These are phyloP conservation scores for Aspergillus neoniger DNA, from an alignment of 2,329 filamentous ascomycete genomes.

Conservation along the genomic window DNA sequence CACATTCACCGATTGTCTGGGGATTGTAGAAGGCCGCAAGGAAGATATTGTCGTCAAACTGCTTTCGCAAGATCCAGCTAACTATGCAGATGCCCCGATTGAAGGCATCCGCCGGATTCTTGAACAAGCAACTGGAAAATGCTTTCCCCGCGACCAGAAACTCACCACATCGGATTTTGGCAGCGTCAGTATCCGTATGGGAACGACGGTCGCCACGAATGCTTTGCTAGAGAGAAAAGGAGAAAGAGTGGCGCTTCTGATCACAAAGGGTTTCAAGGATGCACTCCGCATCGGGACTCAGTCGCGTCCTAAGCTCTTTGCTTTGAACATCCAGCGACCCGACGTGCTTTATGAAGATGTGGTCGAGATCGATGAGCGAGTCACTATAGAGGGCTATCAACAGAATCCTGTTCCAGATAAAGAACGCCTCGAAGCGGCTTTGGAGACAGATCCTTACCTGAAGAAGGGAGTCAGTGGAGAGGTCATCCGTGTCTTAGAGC, in stretches of 20 bases:
- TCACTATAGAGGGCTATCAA: slow-evolving; percentile 58
- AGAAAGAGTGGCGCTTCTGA: slow-evolving; percentile 80
- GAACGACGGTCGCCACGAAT: slow-evolving; percentile 90
- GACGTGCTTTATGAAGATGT: slow-evolving; percentile 83
- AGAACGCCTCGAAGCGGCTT: slow-evolving; percentile 68
- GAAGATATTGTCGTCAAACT: slow-evolving; percentile 43
- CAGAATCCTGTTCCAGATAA: slow-evolving; percentile 66
- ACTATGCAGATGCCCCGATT: slow-evolving; percentile 60
- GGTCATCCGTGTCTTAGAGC: slow-evolving; percentile 62
- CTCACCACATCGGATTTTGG: slow-evolving; percentile 29
- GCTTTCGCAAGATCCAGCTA: slow-evolving; percentile 42
- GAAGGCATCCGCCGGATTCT: slow-evolving; percentile 77
- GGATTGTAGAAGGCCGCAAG: slow-evolving; percentile 37
- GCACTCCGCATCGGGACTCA: slow-evolving; percentile 89
- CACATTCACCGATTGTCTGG: slow-evolving; percentile 44
- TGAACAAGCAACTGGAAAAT: slow-evolving; percentile 39
- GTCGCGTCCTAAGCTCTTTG: slow-evolving; percentile 85
- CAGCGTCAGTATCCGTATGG: slow-evolving; percentile 71
- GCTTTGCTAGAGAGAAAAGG: slow-evolving; percentile 87
- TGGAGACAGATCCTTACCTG: background rate
- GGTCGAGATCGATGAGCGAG: slow-evolving; percentile 83
- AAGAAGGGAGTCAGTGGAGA: slow-evolving; percentile 41
- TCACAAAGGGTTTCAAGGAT: slow-evolving; percentile 84
- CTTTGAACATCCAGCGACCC: slow-evolving; percentile 75
- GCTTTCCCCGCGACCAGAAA: slow-evolving; percentile 38